A percentile compares a stretch with the other conserved stretches of the same genome.
These are phyloP conservation scores for Pleurotus ostreatus DNA, from an alignment of 768 basidiomycete species.

Conservation along the genomic window DNA sequence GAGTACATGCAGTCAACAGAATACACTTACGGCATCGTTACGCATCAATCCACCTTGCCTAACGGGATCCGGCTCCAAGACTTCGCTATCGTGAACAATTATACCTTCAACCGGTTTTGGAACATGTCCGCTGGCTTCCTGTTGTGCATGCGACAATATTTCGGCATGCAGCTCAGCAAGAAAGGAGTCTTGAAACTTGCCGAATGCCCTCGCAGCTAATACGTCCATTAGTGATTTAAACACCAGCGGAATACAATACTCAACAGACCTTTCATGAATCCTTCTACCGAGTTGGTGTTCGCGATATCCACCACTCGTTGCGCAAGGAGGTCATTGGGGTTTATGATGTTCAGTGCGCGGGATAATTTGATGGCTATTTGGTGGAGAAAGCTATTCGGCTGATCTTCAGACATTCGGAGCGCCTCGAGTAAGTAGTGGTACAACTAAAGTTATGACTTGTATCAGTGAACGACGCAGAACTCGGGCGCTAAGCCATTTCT, in stretches of 20 bases:
- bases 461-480: no score
- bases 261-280: constrained; percentile 63
- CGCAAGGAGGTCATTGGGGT: constrained; percentile 82
- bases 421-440: no score
- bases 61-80: constrained; percentile 75
- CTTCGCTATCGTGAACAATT: constrained; percentile 74
- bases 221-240: not conserved
- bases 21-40: constrained; percentile 49
- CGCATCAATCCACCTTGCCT: constrained; percentile 77
- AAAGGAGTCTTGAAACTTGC: constrained; percentile 80
- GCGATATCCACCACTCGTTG: constrained; percentile 78
- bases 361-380: constrained; percentile 77
- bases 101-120: constrained; percentile 71
- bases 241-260: not conserved
- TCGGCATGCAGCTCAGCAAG: constrained; percentile 77
- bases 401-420: constrained; percentile 1
- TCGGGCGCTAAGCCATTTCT: no score
- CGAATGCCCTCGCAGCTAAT: constrained; percentile 74
- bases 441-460: no score
- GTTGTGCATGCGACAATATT: constrained; percentile 67
- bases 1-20: not conserved
- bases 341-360: constrained; percentile 70
- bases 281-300: constrained; percentile 56
- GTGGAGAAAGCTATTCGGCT: constrained; percentile 48
- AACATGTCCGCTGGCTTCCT: constrained; percentile 50